These are phyloP conservation scores for Tetradesmus lagerheimii DNA, from an alignment of 139 green algal genomes.

Conservation along the genomic window DNA sequence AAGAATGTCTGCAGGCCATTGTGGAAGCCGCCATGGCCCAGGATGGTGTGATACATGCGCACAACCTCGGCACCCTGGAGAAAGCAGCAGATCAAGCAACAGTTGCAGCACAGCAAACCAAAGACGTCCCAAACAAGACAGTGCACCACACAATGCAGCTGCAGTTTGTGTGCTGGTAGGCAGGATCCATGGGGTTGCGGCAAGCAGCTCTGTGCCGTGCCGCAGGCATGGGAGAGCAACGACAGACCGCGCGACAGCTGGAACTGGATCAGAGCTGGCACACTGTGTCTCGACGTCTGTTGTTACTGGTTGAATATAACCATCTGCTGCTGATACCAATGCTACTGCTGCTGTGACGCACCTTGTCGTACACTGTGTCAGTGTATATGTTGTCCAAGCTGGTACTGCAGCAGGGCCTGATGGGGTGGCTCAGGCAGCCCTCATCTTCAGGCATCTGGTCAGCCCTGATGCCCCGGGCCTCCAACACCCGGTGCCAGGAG, in stretches of 20 bases:
- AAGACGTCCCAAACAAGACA: too few species aligned
- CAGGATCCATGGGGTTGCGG: too few species aligned
- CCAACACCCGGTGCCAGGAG: not conserved
- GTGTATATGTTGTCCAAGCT: slow-evolving; percentile 1
- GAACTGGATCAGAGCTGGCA: too few species aligned
- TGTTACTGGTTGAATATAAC: too few species aligned
- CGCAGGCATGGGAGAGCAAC: too few species aligned
- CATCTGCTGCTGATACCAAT: not conserved
- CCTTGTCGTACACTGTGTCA: slow-evolving; percentile 11
- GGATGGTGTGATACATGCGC: slow-evolving; percentile 4
- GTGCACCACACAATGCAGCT: too few species aligned
- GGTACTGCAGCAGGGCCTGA: not conserved
- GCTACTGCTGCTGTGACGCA: not conserved
- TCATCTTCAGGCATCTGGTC: slow-evolving; percentile 24
- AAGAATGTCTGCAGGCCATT: not conserved
- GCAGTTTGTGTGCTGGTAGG: too few species aligned
- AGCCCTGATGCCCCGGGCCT: not conserved
- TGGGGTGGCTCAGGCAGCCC: not conserved
- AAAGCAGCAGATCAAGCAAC: not conserved
- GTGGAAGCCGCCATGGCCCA: not conserved
- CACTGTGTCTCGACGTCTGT: too few species aligned
- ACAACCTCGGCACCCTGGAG: not conserved
- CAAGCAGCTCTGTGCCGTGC: too few species aligned
- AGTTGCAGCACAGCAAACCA: not conserved
- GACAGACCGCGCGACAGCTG: too few species aligned